Evolutionary conservation across 192 early-diverging fungal genomes (phyloP), one percentile per base, ranked within the genome.

Genomic region (Coemansia sp.): DNA sequence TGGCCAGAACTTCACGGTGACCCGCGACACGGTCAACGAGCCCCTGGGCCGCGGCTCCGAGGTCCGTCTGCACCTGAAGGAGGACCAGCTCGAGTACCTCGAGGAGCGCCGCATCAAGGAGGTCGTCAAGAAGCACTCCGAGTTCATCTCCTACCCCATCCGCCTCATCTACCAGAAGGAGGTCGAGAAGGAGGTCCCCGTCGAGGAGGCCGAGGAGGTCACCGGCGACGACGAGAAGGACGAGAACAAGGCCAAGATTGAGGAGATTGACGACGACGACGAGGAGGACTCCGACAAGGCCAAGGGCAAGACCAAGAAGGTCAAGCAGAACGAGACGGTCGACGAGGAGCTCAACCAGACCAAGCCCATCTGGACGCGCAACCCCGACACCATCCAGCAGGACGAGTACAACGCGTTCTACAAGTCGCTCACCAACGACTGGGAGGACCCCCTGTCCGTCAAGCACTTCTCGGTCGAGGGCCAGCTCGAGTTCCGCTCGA

Each of bases 401-500:
- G 93, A 97, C 52, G 95, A 99, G 80, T 98, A 99, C 81, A 83
- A 87, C 57, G 72, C 90, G 25, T 99, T 99, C 86, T 99, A 98
- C 88, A 98, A 98, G 88, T 84, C 92, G 58, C 82, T 98, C 56
- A 84, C 92, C 72, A 98, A 98, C 85, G 95, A 97, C 83, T 95
- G 93, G 94, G 95, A 96, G 82, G 97, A 99, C 58, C 94, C 93
- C 62, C 86, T 97, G 54, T 73, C 94, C 56, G 85, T 90, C 78
- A 98, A 96, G 89, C 95, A 98, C 87, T 99, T 98, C 81, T 93
- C 93, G 36, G 92, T 95, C 47, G 97, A 99, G 81, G 97, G 95
- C 80, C 93, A 98, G 83, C 85, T 99, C 59, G 94, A 98, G 80
- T 98, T 99, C 93, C 88, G 94, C 75, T 93, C 94, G 65, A 90